Base-by-base conservation (phyloP, 768 basidiomycete genomes). In the Russula sp. region DNA sequence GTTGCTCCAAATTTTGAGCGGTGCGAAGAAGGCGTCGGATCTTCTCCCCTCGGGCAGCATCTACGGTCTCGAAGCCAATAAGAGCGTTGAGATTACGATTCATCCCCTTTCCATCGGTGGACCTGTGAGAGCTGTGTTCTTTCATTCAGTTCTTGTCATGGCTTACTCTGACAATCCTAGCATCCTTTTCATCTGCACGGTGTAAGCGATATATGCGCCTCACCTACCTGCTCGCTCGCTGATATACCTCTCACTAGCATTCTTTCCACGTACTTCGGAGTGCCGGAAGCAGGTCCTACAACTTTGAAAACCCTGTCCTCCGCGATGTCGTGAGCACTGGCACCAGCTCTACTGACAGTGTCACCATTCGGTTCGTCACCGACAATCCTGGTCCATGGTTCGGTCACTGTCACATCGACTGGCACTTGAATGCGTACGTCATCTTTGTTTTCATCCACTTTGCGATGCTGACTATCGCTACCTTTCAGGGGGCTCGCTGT, bases 1-100 rank as follows among this genome's bases (percentile, higher is more conserved):
- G 16, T 75, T 86, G 18, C 76, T 85, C 14, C 84, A 86, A 65
- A 80, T 85, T 34, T 69, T 86, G 45, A 83, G 79, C 49, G 84
- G 84, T 0, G 77, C 79, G 6, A 71, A 71, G 39, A 72, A 75
- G 29, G 76, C 83, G 0, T 67, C 74, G 42, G 75, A 80, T 3
- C 73, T 86, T 29, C 71, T 85, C 34, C 85, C 83, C 0, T 29
- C 60, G 0, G 83, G 81, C 3, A 75, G 74, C 11, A 72, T 85
- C 11, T 81, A 79, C 66, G 66, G 72, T 16, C 70, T 86, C 14
- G 80, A 81, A 0, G 71, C 69, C 5, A 77, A 81, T 64, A 78
- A 66, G 63, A 78, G 69, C 52, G 77, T 82, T n/a, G 81, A 82
- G 64, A 68, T 82, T 13, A 73, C 73, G 10, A 76, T 82, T n/a